Conservation (phyloP, 2,329 filamentous ascomycete genomes). For the Paracorniculantispora psalliotae region DNA sequence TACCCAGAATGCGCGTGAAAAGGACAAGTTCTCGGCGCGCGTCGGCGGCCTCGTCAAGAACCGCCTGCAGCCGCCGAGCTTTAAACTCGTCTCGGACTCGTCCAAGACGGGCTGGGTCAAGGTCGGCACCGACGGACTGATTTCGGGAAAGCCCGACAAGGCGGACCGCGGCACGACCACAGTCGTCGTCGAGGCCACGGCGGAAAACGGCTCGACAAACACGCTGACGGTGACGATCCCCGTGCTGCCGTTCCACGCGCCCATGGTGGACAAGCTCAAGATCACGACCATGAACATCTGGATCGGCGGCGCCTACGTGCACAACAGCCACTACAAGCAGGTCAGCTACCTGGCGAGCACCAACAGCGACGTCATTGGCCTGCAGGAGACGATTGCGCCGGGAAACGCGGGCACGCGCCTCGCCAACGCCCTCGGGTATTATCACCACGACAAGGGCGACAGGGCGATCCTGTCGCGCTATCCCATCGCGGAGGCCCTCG, state of each 20-base stretch:
- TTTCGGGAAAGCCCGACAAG: slow-evolving; percentile 31
- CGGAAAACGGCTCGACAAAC: slow-evolving; percentile 21
- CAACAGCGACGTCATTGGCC: slow-evolving; percentile 32
- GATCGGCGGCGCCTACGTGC: slow-evolving; percentile 32
- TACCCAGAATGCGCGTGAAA: slow-evolving; percentile 32
- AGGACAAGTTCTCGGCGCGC: slow-evolving; percentile 27
- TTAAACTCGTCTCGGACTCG: slow-evolving; percentile 24
- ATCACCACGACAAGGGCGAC: slow-evolving; percentile 30
- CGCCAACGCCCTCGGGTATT: slow-evolving; percentile 35
- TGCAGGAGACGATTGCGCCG: slow-evolving; percentile 30
- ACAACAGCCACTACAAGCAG: slow-evolving; percentile 35
- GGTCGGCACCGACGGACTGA: slow-evolving; percentile 26
- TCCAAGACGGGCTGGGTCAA: slow-evolving; percentile 28
- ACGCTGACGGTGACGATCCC: slow-evolving; percentile 29
- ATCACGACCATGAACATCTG: slow-evolving; percentile 38
- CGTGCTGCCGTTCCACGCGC: slow-evolving; percentile 21
- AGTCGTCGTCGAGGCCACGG: slow-evolving; percentile 25
- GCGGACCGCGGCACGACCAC: slow-evolving; percentile 17
- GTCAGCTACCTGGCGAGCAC: slow-evolving; percentile 28
- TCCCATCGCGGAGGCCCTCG: slow-evolving; percentile 29
- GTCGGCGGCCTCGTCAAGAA: slow-evolving; percentile 30
- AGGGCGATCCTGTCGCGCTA: slow-evolving; percentile 34
- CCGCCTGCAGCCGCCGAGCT: slow-evolving; percentile 19
- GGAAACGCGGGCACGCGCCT: slow-evolving; percentile 28
- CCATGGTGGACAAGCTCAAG: slow-evolving; percentile 30